Percentiles rank a stretch among this genome's conserved stretches.
These are phyloP conservation scores for Neofusicoccum cordaticola DNA, from an alignment of 2,329 filamentous ascomycete species.

Conservation along the genomic window DNA sequence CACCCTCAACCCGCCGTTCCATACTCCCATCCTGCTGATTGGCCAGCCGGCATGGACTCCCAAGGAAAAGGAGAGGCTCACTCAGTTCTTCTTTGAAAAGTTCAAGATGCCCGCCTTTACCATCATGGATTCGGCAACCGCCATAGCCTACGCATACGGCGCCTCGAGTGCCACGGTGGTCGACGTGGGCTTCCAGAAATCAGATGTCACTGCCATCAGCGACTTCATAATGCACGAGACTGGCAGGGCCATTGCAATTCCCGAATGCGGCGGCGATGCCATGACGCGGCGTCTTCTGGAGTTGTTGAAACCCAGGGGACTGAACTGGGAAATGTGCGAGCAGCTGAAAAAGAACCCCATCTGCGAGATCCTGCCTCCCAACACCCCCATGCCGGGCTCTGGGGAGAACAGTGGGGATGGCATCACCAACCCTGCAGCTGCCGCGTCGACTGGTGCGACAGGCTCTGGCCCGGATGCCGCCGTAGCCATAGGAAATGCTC, in stretches of 20 bases:
- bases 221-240: conserved; percentile 75
- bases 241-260: conserved; percentile 58
- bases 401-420: conserved; percentile 27
- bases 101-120: conserved; percentile 92
- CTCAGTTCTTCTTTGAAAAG: conserved; percentile 95
- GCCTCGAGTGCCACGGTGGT: conserved; percentile 78
- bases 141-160: conserved; percentile 78
- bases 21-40: conserved; percentile 90
- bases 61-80: conserved; percentile 80
- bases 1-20: conserved; percentile 83
- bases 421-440: conserved; percentile 53
- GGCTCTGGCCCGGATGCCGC: conserved; percentile 44
- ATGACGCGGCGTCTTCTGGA: conserved; percentile 74
- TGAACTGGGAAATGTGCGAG: conserved; percentile 62
- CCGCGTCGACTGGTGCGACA: conserved; percentile 54
- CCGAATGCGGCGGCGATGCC: conserved; percentile 77
- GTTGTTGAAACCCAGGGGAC: conserved; percentile 59
- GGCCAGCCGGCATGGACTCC: conserved; percentile 87
- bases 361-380: conserved; percentile 58
- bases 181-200: conserved; percentile 88
- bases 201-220: conserved; percentile 85
- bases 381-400: conserved; percentile 53
- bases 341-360: conserved; percentile 63
- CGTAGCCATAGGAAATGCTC: conserved; percentile 43
- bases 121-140: conserved; percentile 83